These are phyloP conservation scores for Colletotrichum tropicicola DNA, from an alignment of 2,329 filamentous ascomycete genomes.

Conservation along the genomic window DNA sequence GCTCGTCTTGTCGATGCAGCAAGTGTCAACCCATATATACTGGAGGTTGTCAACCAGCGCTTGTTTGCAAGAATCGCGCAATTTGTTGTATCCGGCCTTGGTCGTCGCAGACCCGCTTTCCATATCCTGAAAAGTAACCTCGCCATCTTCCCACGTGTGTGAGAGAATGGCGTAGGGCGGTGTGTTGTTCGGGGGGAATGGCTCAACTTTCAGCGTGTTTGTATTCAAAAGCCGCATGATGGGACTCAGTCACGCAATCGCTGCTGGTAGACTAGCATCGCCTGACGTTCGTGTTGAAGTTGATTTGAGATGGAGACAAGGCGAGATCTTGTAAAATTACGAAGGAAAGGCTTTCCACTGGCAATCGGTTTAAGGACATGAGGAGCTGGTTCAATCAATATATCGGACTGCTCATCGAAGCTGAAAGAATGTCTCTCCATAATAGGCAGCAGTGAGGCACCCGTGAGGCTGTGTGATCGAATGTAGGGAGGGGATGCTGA, in stretches of 20 bases:
- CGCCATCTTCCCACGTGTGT: conserved; percentile 43
- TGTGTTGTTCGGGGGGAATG: conserved; percentile 18
- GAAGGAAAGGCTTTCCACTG: too few species aligned
- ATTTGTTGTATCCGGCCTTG: conserved; percentile 33
- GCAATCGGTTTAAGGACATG: too few species aligned
- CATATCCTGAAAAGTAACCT: conserved; percentile 39
- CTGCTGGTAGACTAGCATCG: not conserved
- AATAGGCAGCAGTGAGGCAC: too few species aligned
- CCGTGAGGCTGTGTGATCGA: too few species aligned
- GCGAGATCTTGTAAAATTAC: too few species aligned
- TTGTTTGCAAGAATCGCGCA: conserved; percentile 30
- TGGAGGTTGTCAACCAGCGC: conserved; percentile 3
- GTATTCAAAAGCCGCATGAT: conserved; percentile 39
- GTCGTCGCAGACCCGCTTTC: not conserved
- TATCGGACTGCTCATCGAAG: too few species aligned
- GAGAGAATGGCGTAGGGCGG: conserved; percentile 45
- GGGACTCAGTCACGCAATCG: not conserved
- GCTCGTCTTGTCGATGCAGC: conserved; percentile 30
- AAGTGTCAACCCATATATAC: conserved; percentile 29
- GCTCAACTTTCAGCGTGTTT: conserved; percentile 30
- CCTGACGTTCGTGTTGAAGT: too few species aligned
- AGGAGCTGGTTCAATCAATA: too few species aligned
- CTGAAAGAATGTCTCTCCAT: too few species aligned
- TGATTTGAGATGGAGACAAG: too few species aligned
- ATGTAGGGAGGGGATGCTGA: too few species aligned